Evolutionary conservation across 805 yeast genomes (phyloP), one percentile per base, ranked within the genome.

Genomic region (Teunomyces atbi): DNA sequence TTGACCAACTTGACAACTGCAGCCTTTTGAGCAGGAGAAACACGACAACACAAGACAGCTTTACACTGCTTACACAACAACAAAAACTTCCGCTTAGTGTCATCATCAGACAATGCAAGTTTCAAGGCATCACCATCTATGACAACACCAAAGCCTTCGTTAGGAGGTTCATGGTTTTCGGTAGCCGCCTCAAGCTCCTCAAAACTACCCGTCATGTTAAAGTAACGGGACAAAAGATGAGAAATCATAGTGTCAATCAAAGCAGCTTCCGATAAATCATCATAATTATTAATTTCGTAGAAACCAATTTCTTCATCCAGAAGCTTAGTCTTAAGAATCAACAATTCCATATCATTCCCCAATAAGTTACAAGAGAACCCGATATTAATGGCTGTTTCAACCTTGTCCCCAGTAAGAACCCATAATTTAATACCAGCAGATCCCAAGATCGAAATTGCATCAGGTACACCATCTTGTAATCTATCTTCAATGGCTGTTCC

Each of bases 401-500:
- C 81, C 61, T 83, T 81, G 64, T 86, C 94, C 52, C 94, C 94
- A 7, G 94, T 86, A 26, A 86, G 71, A 44, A 86, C 91, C 94
- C 94, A 86, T 41, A 86, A 69, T 62, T 86, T 86, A 56, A 86
- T 82, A 41, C 94, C 94, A 0, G 91, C 92, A 41, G 76, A 69
- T 5, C 82, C 79, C 42, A 86, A 71, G 34, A 81, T 61, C 12
- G 84, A 77, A 55, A 86, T 86, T 1, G 92, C 73, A 44, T 81
- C 84, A 0, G 92, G 90, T 16, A 86, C 94, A 48, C 89, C 91
- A 34, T 79, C 82, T 61, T 86, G 94, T 41, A 86, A 73, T 54
- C 86, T 71, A 59, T 86, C 94, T 61, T 86, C 94, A 58, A 86
- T 86, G 10, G 90, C 94, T 13, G 94, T 86, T 18, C 90, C 89